A percentile compares a stretch with the other conserved stretches of the same genome.
Evolutionary conservation across 805 yeast genomes (phyloP).

Genomic region (Suhomyces sp.): DNA sequence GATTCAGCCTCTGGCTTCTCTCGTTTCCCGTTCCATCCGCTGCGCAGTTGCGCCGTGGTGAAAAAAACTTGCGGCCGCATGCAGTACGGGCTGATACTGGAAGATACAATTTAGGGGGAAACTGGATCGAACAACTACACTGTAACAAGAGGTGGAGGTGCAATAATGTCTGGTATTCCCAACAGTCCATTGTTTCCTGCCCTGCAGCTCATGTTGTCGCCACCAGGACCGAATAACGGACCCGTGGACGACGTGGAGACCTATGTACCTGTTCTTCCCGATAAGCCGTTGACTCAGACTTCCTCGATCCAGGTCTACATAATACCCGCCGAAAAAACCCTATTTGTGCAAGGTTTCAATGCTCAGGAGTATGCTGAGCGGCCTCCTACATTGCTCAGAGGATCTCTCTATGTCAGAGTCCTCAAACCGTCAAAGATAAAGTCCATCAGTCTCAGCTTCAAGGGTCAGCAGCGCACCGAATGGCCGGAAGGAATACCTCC

Average conservation of each 20-base stretch:
- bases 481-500: constrained; percentile 99
- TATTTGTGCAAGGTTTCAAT: constrained; percentile 81
- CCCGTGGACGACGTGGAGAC: constrained; percentile 5
- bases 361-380: constrained; percentile 57
- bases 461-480: constrained; percentile 75
- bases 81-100: not conserved
- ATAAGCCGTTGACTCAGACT: constrained; percentile 57
- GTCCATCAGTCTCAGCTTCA: constrained; percentile 55
- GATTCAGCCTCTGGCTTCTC: not conserved
- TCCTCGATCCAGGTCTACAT: constrained; percentile 68
- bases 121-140: not conserved
- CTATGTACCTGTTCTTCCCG: constrained; percentile 47
- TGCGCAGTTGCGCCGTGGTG: not conserved
- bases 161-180: not conserved
- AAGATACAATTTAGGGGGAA: not conserved
- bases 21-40: not conserved
- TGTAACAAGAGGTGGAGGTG: not conserved
- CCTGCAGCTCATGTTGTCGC: constrained; percentile 14
- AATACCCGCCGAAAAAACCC: constrained; percentile 72
- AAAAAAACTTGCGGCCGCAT: not conserved
- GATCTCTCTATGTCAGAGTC: constrained; percentile 68
- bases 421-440: constrained; percentile 71
- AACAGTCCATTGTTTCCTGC: constrained; percentile 27
- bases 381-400: constrained; percentile 80
- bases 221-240: constrained; percentile 1